phyloP scores from a whole-genome alignment of 495 filamentous ascomycete genomes.

The Annulohypoxylon nitens region DNA sequence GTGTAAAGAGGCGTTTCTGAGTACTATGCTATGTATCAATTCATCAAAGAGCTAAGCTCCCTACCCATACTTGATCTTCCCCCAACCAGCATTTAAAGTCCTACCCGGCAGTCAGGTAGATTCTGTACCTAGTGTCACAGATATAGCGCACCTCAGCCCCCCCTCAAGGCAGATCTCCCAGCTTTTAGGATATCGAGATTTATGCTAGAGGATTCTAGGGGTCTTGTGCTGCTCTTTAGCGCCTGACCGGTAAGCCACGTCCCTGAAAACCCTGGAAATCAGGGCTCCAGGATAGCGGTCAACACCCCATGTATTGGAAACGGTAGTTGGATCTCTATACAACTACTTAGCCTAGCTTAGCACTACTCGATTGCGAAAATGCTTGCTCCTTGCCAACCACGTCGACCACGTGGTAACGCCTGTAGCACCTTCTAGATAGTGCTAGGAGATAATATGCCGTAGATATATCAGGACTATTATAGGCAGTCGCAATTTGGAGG shows the following conservation, averaged over 20 bases:
- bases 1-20: neutral
- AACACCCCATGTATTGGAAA: conserved; percentile 13
- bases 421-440: conserved; percentile 24
- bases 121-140: conserved; percentile 1
- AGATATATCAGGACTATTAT: neutral
- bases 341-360: neutral
- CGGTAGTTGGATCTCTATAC: neutral
- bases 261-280: conserved; percentile 12
- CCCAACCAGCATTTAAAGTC: neutral
- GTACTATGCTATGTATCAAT: neutral
- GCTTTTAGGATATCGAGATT: conserved; percentile 12
- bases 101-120: conserved; percentile 5
- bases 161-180: conserved; percentile 10
- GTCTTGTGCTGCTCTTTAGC: conserved; percentile 1
- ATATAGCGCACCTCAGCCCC: conserved; percentile 9
- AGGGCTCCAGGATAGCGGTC: neutral
- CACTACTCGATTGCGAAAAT: neutral
- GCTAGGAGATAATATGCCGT: neutral
- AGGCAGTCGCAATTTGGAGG: neutral
- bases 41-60: neutral
- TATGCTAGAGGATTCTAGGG: conserved; percentile 15
- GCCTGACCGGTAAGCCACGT: conserved; percentile 6
- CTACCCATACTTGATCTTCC: neutral
- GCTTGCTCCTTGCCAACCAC: conserved; percentile 3
- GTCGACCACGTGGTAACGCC: conserved; percentile 19